Evolutionary conservation across 2,329 filamentous ascomycete species (phyloP), one percentile per base, ranked within the genome.

Genomic region (Apiospora hydei): DNA sequence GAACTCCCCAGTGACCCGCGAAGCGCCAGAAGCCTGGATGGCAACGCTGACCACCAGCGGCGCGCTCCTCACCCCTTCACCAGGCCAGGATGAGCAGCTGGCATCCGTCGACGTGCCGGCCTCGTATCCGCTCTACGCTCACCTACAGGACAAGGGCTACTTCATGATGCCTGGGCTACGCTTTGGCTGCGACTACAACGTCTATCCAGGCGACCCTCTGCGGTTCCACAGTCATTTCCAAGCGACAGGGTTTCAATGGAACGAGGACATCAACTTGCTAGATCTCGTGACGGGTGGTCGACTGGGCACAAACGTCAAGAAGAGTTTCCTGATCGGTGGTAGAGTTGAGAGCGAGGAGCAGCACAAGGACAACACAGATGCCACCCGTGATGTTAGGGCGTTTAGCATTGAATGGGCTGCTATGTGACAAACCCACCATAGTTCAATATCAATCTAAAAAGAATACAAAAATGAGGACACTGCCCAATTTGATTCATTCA

Each of bases 181-280:
- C 38, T 99, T 99, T 78, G 96, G 96, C 38, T 97, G 95, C 77
- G 91, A 96, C 78, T 98, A 97, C 83, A 94, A 95, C 76, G 94
- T 97, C 6, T 99, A 99, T 78, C 96, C 96, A 0, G 96, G 96
- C 66, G 96, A 99, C 80, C 95, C 96, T 0, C 86, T 99, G 69
- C 92, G 96, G 14, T 99, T 97, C 81, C 96, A 99, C 82, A 96
- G 94, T 66, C 96, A 99, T 81, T 98, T 98, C 81, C 88, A 98
- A 77, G 94, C 92, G 10, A 93, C 92, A n/a, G 91, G 93, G 44
- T 90, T 93, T 77, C 90, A 87, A n/a, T 98, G 95, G 94, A 91
- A 98, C 73, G 90, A 98, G 77, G 90, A 95, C 76, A 92, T 99
- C 71, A 89, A 93, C 49, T 85, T 98, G 78, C 88, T 98, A 76